Evolutionary conservation across 2,329 filamentous ascomycete species (phyloP), one percentile per base, ranked within the genome.

Genomic region (Lecanicillium sp.): DNA sequence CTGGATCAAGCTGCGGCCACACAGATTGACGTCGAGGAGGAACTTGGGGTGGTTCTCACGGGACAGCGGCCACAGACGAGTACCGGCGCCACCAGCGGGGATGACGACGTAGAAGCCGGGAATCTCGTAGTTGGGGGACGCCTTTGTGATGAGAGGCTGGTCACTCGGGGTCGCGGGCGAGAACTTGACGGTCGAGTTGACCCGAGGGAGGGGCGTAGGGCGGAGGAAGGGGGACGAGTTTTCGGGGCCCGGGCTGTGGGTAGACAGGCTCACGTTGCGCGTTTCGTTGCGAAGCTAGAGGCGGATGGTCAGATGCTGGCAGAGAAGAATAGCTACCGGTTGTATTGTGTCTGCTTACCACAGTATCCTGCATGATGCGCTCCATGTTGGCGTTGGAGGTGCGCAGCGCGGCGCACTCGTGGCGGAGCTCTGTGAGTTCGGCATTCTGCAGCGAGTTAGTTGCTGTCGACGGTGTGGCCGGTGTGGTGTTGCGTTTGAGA

Each of bases 41-140:
- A 52, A 52, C 40, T 52, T 52, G 49, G 50, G 50, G 37, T 52
- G 50, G 31, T 52, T 50, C 45, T 52, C 48, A 19, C 50, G 49
- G 10, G 50, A 52, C 28, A 52, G 44, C 13, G 50, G 50, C 50
- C 50, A 52, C 13, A 52, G 46, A 41, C 50, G 50, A 40, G 50
- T 52, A 18, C 50, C 50, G 30, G 50, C 50, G 41, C 50, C 50
- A 33, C 50, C 50, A n/a, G 50, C 50, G 10, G 50, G 50, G 28
- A 52, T 52, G 17, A 52, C 49, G 35, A 50, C 49, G 38, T 51
- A 52, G 39, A 52, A 52, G 29, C 50, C 50, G n/a, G 48, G 47
- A 29, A 52, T 44, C 41, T 52, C 50, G 19, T 48, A 49, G 18
- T 44, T 39, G 28, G 40, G 37, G 32, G 46, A 38, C 20, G 47